Base-by-base conservation (phyloP, 768 basidiomycete genomes). In the Termitomyces sp. region DNA sequence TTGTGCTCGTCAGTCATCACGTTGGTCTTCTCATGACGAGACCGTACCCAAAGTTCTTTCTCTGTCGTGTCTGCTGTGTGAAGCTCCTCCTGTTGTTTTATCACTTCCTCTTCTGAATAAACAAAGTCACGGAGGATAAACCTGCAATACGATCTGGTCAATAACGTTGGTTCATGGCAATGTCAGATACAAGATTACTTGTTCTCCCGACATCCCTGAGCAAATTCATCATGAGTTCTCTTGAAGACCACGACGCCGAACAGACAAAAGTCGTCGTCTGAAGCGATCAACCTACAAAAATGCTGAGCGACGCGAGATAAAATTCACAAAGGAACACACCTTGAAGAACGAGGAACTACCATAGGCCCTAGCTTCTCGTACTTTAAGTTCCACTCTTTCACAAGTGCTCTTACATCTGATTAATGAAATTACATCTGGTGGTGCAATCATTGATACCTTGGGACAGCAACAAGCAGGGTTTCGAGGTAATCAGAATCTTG, bases 71-170 rank as follows among this genome's bases (percentile, higher is more conserved):
- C 86, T 2, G 94, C 85, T n/a, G 76, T 76, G 32, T 85, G 82
- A 12, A 97, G 73, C 50, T 96, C 96, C 68, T 90, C 81, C 62
- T 79, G 79, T 67, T 96, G 91, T 70, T 87, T 92, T 58, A 78
- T 77, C 28, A 94, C 75, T 57, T 87, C 86, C 42, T 86, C 86
- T 67, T 92, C 89, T 23, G 94, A 91, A 67, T 81, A 98, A 14
- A 81, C 82, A 68, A 98, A 99, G 62, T 99, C 97, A n/a, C 97
- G 85, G 10, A 94, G 83, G 56, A 94, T 86, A 74, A 94, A 98
- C 67, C 95, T 97, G 17, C 17, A 14, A 43, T 46, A 10, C 5
- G 39, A 34, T n/a, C 42, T 35, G 58, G 56, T 56, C 34, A 56
- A 48, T 27, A 28, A 6, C 12, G 37, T 19, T 51, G 34, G 30